A percentile compares a stretch with the other conserved stretches of the same genome.
Conservation (phyloP, 352 stramenopile genomes). For the Phytopythium boreale region DNA sequence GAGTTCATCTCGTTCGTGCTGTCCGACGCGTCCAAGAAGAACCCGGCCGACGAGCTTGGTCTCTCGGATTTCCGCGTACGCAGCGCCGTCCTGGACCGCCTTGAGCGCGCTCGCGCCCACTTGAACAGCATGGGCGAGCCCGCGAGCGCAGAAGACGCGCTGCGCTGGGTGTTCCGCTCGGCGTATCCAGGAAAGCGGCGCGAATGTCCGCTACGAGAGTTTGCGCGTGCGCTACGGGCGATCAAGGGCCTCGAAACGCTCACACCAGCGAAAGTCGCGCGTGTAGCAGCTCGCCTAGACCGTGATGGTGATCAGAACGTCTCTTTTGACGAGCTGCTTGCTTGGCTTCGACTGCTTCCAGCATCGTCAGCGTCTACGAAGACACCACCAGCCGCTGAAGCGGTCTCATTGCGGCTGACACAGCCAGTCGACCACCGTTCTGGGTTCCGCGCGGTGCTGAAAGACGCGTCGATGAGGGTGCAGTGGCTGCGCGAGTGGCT, state of each 20-base stretch:
- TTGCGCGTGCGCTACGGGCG: constrained; percentile 32
- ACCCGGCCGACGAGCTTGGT: constrained; percentile 34
- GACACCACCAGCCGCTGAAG: not conserved
- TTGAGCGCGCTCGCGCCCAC: constrained; percentile 5
- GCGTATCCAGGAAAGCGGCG: constrained; percentile 32
- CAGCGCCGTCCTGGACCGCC: constrained; percentile 29
- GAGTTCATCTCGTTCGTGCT: constrained; percentile 82
- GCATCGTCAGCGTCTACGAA: not conserved
- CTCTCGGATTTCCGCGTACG: constrained; percentile 47
- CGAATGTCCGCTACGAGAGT: constrained; percentile 26
- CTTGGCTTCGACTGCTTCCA: constrained; percentile 48
- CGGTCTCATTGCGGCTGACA: not conserved
- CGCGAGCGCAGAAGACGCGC: constrained; percentile 44
- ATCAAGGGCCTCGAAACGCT: constrained; percentile 32
- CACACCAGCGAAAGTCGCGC: constrained; percentile 43
- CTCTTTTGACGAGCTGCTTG: constrained; percentile 69
- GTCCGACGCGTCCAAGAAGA: constrained; percentile 16
- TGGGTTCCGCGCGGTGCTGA: constrained; percentile 5
- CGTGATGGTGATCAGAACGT: constrained; percentile 46
- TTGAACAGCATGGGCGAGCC: constrained; percentile 29
- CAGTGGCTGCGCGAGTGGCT: constrained; percentile 1
- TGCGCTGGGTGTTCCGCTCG: constrained; percentile 46
- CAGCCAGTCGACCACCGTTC: not conserved
- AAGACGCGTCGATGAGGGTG: not conserved
- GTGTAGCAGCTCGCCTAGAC: constrained; percentile 53